Percentiles rank a stretch among this genome's conserved stretches.
These are phyloP conservation scores for Euphorbia lathyris DNA, from an alignment of 345 rosid genomes.

Conservation along the genomic window DNA sequence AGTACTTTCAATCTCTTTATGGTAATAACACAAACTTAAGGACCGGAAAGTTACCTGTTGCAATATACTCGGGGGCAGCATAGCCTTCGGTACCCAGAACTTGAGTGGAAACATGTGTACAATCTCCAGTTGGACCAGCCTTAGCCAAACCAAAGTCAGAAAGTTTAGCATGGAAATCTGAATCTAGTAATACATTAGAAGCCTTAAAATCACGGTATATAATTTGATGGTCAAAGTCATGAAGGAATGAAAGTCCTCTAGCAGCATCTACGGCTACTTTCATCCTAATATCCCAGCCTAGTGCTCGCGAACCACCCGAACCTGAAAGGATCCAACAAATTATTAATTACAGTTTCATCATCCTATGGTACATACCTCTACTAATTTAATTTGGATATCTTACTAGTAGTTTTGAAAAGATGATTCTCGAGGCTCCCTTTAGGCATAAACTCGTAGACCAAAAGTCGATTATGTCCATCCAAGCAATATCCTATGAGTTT, in stretches of 20 bases:
- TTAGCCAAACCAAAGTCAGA: slow-evolving; percentile 67
- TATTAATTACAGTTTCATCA: too few relatives aligned
- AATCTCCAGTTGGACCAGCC: slow-evolving; percentile 57
- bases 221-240: slow-evolving; percentile 58
- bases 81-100: slow-evolving; percentile 66
- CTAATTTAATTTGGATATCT: slow-evolving; percentile 7
- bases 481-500: slow-evolving; percentile 72
- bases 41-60: slow-evolving; percentile 39
- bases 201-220: slow-evolving; percentile 86
- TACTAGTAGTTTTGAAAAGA: slow-evolving; percentile 71
- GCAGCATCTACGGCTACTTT: slow-evolving; percentile 76
- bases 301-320: slow-evolving; percentile 49
- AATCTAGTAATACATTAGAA: slow-evolving; percentile 72
- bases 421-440: slow-evolving; percentile 79
- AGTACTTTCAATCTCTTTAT: too few relatives aligned
- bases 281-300: slow-evolving; percentile 66
- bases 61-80: slow-evolving; percentile 59
- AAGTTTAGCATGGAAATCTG: slow-evolving; percentile 58
- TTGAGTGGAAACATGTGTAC: slow-evolving; percentile 52
- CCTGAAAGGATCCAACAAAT: too few relatives aligned
- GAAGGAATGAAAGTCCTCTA: slow-evolving; percentile 67
- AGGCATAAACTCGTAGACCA: slow-evolving; percentile 81
- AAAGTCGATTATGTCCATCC: slow-evolving; percentile 59
- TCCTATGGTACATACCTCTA: too few relatives aligned
- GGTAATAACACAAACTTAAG: too few relatives aligned